A percentile compares a stretch with the other conserved stretches of the same genome.
Conservation (phyloP, 306 rosid genomes). For the Rosa rugosa region DNA sequence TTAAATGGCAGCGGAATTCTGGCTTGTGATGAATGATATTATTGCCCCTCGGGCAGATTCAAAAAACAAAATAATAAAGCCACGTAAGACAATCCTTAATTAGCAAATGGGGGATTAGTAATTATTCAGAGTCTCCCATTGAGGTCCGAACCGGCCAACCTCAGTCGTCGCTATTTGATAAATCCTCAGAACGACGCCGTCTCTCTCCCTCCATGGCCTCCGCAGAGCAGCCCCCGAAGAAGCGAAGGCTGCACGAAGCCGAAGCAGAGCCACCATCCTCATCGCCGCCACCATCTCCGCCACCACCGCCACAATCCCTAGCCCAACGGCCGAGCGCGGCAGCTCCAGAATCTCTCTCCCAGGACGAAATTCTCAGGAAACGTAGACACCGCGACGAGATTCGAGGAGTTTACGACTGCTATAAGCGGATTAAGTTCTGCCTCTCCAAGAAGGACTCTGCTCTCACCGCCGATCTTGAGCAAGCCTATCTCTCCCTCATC, state of each 20-base stretch:
- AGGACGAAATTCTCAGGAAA: slow-evolving; percentile 43
- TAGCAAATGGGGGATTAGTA: not conserved
- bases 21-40: no score
- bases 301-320: slow-evolving; percentile 41
- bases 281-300: slow-evolving; percentile 22
- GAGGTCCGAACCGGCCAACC: slow-evolving; percentile 2
- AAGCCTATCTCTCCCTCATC: slow-evolving; percentile 55
- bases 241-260: slow-evolving; percentile 54
- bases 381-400: slow-evolving; percentile 55
- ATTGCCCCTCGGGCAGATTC: no score
- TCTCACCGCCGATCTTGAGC: slow-evolving; percentile 46
- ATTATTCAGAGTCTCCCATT: no score
- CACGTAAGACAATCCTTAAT: not conserved
- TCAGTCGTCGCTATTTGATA: not conserved
- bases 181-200: slow-evolving; percentile 11
- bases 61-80: not conserved
- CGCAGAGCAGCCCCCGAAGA: slow-evolving; percentile 65
- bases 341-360: slow-evolving; percentile 45
- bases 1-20: no score
- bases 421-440: slow-evolving; percentile 48
- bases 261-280: slow-evolving; percentile 27
- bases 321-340: slow-evolving; percentile 17
- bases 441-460: slow-evolving; percentile 40
- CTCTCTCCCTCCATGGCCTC: slow-evolving; percentile 50
- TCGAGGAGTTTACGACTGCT: slow-evolving; percentile 54